Percentiles rank a stretch among this genome's conserved stretches.
phyloP scores from a whole-genome alignment of 371 early-diverging fungal genomes.

The Syncephalis fuscata region DNA sequence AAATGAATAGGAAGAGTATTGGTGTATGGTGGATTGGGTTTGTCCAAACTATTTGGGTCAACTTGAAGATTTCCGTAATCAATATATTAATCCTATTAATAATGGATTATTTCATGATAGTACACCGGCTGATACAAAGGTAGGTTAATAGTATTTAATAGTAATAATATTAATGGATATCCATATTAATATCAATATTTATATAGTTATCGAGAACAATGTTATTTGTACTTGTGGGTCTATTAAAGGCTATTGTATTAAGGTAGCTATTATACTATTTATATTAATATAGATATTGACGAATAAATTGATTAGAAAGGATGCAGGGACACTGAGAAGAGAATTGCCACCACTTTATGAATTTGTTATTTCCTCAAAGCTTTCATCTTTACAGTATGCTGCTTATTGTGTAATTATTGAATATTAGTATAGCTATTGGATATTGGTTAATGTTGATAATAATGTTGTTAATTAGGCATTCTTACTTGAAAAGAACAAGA shows the following conservation, averaged over 20 bases:
- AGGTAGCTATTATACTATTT: slow-evolving; percentile 7
- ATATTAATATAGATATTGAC: not conserved
- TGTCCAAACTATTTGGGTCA: slow-evolving; percentile 40
- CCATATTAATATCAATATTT: not conserved
- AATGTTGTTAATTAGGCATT: too few species aligned
- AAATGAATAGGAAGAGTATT: slow-evolving; percentile 25
- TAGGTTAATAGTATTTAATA: not conserved
- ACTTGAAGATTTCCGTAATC: slow-evolving; percentile 26
- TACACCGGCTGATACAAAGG: slow-evolving; percentile 16
- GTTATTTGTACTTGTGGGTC: slow-evolving; percentile 23
- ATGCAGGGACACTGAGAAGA: slow-evolving; percentile 20
- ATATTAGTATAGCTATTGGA: too few species aligned
- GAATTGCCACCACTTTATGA: slow-evolving; percentile 54
- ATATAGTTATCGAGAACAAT: slow-evolving; percentile 13
- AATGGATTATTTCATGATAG: slow-evolving; percentile 45
- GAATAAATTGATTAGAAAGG: slow-evolving; percentile 15
- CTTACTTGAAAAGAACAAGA: not conserved
- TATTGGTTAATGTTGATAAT: too few species aligned
- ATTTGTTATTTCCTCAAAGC: slow-evolving; percentile 38
- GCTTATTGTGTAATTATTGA: too few species aligned
- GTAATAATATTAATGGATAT: not conserved
- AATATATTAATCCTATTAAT: slow-evolving; percentile 45
- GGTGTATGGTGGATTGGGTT: slow-evolving; percentile 57
- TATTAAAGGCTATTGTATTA: slow-evolving; percentile 30
- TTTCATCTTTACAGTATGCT: slow-evolving; percentile 29